Conservation (phyloP, 805 yeast species). For the Tetrapisispora nanseiensis region DNA sequence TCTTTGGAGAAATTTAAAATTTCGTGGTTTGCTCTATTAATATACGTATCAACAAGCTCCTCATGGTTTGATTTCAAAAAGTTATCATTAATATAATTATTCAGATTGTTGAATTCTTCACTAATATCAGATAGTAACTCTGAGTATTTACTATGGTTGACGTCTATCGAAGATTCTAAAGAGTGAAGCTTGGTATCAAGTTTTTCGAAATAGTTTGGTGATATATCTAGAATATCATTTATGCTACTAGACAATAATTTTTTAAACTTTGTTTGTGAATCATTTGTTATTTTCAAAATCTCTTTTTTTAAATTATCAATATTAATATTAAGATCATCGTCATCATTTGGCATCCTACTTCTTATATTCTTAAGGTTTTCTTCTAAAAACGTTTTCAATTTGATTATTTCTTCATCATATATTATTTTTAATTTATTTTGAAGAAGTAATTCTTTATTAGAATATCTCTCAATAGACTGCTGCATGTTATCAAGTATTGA, state of each 20-base stretch:
- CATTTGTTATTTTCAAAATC: slow-evolving; percentile 9
- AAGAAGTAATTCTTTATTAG: slow-evolving; percentile 24
- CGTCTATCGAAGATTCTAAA: slow-evolving; percentile 12
- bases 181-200: slow-evolving; percentile 12
- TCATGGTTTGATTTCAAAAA: slow-evolving; percentile 25
- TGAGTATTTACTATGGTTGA: slow-evolving; percentile 15
- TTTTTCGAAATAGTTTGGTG: slow-evolving; percentile 15
- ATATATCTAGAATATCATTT: slow-evolving; percentile 15
- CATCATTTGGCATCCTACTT: slow-evolving; percentile 8
- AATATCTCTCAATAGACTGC: slow-evolving; percentile 13
- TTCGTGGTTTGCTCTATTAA: slow-evolving; percentile 19
- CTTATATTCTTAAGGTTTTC: slow-evolving; percentile 4
- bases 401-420: slow-evolving; percentile 13
- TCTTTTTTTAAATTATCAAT: slow-evolving; percentile 15
- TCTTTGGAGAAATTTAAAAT: slow-evolving; percentile 20
- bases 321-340: slow-evolving; percentile 8
- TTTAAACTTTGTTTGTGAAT: slow-evolving; percentile 13
- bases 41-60: slow-evolving; percentile 19
- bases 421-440: slow-evolving; percentile 4
- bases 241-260: slow-evolving; percentile 18
- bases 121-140: slow-evolving; percentile 27
- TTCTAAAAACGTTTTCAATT: slow-evolving; percentile 8
- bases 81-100: slow-evolving; percentile 23
- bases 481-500: slow-evolving; percentile 15
- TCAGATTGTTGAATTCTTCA: slow-evolving; percentile 29